Base-by-base conservation (phyloP, 768 basidiomycete genomes). In the Leccinum rimulosum region DNA sequence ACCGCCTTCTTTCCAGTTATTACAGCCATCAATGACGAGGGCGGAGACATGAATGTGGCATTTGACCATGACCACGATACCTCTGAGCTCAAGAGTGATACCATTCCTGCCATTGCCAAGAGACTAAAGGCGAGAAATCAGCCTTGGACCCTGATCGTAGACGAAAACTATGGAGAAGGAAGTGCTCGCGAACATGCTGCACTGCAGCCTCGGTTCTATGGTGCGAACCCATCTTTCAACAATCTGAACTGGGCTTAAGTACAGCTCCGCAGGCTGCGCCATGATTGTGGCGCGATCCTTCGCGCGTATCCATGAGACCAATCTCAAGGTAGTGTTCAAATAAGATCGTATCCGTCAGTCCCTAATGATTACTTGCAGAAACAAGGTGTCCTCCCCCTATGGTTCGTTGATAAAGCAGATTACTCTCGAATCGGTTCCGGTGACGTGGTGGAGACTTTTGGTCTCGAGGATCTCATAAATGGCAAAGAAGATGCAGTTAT, bases 151-250 rank as follows among this genome's bases (percentile, higher is more conserved):
- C 73, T 98, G 50, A 76, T 99, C 35, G 96, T 98, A 1, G 95
- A 97, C 68, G 95, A 98, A 9, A 97, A 96, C 70, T 96, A 98
- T 70, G 97, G 97, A 2, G 97, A 99, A 73, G 97, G 97, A 30
- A 95, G 93, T 66, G 97, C 97, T 8, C 85, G 97, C 56, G 97
- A 99, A 74, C 97, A 99, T 73, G 97, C 97, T 36, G 95, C 97
- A 22, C 80, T 99, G 35, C 96, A 98, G 70, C 97, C 97, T 27
- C 84, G 97, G 19, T 97, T 95, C 77, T 95, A 93, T 64, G 93
- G 91, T 87, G 66, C 48, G 75, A 64, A 11, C 4, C 33, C 22
- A 9, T 19, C 1, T 51, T 54, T 15, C 40, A 31, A 38, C 28
- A 14, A 36, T n/a, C 19, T 36, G 40, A 30, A 17, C 48, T 45